These are phyloP conservation scores for Solanum virginianum DNA, from an alignment of 257 asterid genomes.

Conservation along the genomic window DNA sequence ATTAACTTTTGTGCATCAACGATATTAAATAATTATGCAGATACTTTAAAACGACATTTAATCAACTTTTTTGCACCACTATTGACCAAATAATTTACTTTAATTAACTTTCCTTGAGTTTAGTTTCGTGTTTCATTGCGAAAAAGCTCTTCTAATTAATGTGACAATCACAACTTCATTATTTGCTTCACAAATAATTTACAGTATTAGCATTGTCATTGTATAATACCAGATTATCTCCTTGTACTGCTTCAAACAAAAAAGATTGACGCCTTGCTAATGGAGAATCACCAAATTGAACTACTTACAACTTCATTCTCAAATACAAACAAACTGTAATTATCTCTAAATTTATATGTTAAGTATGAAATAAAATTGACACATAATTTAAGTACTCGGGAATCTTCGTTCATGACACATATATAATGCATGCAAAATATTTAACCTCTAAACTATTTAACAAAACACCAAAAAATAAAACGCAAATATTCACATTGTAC, in stretches of 20 bases:
- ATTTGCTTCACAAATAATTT: not conserved
- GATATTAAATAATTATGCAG: no score
- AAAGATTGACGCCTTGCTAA: not conserved
- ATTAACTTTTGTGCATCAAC: no score
- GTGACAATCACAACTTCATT: not conserved
- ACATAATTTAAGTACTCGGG: not conserved
- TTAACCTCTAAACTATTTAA: not conserved
- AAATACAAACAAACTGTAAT: not conserved
- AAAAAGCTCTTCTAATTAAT: not conserved
- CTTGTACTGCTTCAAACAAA: not conserved
- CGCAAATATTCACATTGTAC: not conserved
- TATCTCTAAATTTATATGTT: not conserved
- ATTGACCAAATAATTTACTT: not conserved
- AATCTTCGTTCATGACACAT: not conserved
- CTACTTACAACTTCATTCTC: not conserved
- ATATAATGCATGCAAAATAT: not conserved
- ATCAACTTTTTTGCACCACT: not conserved
- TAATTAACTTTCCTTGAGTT: not conserved
- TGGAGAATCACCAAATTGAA: not conserved
- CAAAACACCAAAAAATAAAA: not conserved
- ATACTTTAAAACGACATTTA: no score
- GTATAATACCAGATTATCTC: not conserved
- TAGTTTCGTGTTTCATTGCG: not conserved
- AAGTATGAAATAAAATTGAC: not conserved
- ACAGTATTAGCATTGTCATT: not conserved